Percentiles rank a stretch among this genome's conserved stretches.
Conservation (phyloP, 2,329 filamentous ascomycete species). For the Esteya vermicola region DNA sequence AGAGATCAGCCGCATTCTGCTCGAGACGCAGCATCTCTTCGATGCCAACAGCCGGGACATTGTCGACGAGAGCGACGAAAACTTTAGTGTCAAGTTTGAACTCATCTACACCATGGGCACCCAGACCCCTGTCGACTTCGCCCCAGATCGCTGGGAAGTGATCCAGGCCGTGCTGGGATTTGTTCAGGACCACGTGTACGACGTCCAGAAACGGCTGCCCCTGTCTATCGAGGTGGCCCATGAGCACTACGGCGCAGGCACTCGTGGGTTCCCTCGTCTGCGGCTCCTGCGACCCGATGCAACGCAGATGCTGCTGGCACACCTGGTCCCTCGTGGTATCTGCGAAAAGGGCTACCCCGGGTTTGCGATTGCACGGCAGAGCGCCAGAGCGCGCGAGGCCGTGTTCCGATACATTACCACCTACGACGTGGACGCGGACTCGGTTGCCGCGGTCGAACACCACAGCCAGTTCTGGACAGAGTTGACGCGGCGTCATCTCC, state of each 20-base stretch:
- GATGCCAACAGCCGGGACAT: constrained; percentile 42
- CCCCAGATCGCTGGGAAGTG: constrained; percentile 39
- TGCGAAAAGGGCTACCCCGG: constrained; percentile 24
- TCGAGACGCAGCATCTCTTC: constrained; percentile 29
- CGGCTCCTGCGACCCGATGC: too few species aligned
- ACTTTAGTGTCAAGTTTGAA: constrained; percentile 45
- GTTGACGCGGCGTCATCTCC: constrained; percentile 18
- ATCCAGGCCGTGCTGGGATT: constrained; percentile 36
- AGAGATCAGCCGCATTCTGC: constrained; percentile 16
- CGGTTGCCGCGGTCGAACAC: constrained; percentile 21
- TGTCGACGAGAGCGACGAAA: constrained; percentile 52
- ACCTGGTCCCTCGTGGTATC: constrained; percentile 26
- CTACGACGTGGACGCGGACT: constrained; percentile 12
- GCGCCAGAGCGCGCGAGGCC: not conserved
- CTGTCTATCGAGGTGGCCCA: too few species aligned
- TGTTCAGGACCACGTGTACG: too few species aligned
- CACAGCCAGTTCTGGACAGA: constrained; percentile 22
- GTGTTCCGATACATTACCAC: constrained; percentile 26
- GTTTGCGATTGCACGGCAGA: constrained; percentile 7
- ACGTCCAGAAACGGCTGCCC: too few species aligned
- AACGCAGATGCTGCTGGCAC: too few species aligned
- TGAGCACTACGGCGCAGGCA: too few species aligned
- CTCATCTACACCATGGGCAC: constrained; percentile 47
- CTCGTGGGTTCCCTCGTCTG: too few species aligned
- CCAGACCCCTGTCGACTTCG: constrained; percentile 33